Base-by-base conservation (phyloP, 148 eudicot genomes). In the Nyssa sinensis region DNA sequence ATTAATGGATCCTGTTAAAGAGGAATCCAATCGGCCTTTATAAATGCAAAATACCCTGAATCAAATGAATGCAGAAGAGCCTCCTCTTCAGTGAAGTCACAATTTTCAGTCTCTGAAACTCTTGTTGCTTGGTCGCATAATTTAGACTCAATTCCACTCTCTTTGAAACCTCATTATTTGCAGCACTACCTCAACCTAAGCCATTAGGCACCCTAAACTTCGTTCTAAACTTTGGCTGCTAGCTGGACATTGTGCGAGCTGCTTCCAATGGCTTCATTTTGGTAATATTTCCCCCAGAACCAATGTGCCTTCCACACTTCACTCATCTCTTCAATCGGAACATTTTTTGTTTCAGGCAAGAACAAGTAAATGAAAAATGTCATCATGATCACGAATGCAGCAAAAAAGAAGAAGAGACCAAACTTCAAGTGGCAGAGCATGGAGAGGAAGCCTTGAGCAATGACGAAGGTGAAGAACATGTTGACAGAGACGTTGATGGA, bases 391-490 rank as follows among this genome's bases (percentile, higher is more conserved):
- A 80, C 79, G 7, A 70, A 83, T 0, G 73, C 81, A 1, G 23
- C 81, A 2, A 83, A 83, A 64, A 80, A 80, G 79, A 83, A 67
- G 44, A 84, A 84, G 67, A 84, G 79, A 9, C 81, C 79, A 24
- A 81, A 81, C 74, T 84, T 84, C 69, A 81, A 33, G 66, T 23
- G 41, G 35, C 84, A 84, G 16, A 83, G 74, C 83, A 83, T 73
- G 39, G 66, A 24, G 19, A 84, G 78, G 68, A 84, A 84, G 29
- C 57, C 34, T 44, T 84, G 84, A 2, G 76, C 86, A 5, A 83
- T 71, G 34, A 83, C 24, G 67, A 83, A 83, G 66, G 83, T 83
- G 79, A 77, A 75, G 39, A 71, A n/a, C 84, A 84, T 81, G 82
- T 84, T 84, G 63, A 80, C 73, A 0, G 79, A 66, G 17, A 81